A percentile compares a stretch with the other conserved stretches of the same genome.
Evolutionary conservation across 1,284 basidiomycete genomes (phyloP).

Genomic region (Volvariella surrecta): DNA sequence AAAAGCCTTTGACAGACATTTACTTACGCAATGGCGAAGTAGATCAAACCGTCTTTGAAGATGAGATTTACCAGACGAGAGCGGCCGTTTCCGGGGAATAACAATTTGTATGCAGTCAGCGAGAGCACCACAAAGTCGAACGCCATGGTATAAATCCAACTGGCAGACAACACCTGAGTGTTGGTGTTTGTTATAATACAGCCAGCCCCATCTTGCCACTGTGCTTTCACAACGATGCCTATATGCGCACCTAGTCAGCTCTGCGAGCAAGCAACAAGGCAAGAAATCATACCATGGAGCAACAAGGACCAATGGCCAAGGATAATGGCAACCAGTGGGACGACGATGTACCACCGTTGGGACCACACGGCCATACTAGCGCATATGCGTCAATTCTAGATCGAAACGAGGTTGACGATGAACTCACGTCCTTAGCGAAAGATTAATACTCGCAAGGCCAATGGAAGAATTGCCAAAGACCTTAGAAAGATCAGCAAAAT

Average conservation of each 20-base stretch:
- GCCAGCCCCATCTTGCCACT: conserved; percentile 23
- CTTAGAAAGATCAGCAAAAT: conserved; percentile 14
- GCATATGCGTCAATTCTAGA: conserved; percentile 3
- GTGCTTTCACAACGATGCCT: conserved; percentile 58
- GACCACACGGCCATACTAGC: conserved; percentile 65
- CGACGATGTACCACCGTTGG: conserved; percentile 48
- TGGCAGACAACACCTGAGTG: conserved; percentile 48
- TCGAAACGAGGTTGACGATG: conserved; percentile 6
- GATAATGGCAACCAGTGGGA: conserved; percentile 48
- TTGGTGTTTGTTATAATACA: conserved; percentile 51
- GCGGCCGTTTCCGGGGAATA: conserved; percentile 26
- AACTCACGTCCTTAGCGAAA: conserved; percentile 68
- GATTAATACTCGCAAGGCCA: conserved; percentile 69
- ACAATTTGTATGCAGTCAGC: conserved; percentile 55
- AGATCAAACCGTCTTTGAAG: conserved; percentile 64
- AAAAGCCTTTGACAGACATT: conserved; percentile 3
- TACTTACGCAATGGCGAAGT: conserved; percentile 61
- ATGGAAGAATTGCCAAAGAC: conserved; percentile 59
- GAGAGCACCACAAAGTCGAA: conserved; percentile 59
- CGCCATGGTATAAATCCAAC: conserved; percentile 65
- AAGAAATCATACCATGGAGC: conserved; percentile 45
- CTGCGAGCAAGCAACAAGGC: no score
- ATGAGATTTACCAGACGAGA: conserved; percentile 57
- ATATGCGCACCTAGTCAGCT: background rate
- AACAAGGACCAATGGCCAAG: conserved; percentile 72